Percentiles rank a stretch among this genome's conserved stretches.
Evolutionary conservation across 169 alveolate species (phyloP).

Genomic region (Cytauxzoon felis): DNA sequence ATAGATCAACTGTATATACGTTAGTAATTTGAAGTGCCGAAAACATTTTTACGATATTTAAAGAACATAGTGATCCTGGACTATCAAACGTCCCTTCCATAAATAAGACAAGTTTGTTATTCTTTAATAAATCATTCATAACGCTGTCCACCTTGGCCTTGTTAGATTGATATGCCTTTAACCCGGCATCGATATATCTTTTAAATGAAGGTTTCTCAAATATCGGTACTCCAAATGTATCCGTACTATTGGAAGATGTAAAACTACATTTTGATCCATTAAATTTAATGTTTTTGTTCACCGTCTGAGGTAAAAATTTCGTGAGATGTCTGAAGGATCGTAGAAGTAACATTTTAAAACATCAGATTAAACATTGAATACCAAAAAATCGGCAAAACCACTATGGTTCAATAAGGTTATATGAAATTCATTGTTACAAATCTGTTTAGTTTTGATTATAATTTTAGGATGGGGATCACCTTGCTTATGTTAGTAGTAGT

Average conservation of each 20-base stretch:
- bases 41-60: slow-evolving; percentile 40
- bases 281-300: no score
- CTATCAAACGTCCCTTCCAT: slow-evolving; percentile 61
- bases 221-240: slow-evolving; percentile 13
- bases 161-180: slow-evolving; percentile 27
- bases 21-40: slow-evolving; percentile 35
- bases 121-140: slow-evolving; percentile 29
- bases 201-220: slow-evolving; percentile 7
- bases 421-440: no score
- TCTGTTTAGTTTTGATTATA: no score
- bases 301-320: no score
- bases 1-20: slow-evolving; percentile 53
- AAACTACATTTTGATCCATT: no score
- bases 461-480: no score
- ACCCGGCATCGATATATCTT: slow-evolving; percentile 22
- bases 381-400: no score
- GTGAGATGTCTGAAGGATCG: no score
- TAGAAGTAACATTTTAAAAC: no score
- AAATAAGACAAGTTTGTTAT: slow-evolving; percentile 35
- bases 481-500: no score
- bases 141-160: slow-evolving; percentile 32
- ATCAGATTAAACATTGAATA: no score
- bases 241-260: background rate
- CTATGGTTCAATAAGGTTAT: no score
- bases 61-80: slow-evolving; percentile 61